These are phyloP conservation scores for Lactarius deliciosus DNA, from an alignment of 768 basidiomycete genomes.

Conservation along the genomic window DNA sequence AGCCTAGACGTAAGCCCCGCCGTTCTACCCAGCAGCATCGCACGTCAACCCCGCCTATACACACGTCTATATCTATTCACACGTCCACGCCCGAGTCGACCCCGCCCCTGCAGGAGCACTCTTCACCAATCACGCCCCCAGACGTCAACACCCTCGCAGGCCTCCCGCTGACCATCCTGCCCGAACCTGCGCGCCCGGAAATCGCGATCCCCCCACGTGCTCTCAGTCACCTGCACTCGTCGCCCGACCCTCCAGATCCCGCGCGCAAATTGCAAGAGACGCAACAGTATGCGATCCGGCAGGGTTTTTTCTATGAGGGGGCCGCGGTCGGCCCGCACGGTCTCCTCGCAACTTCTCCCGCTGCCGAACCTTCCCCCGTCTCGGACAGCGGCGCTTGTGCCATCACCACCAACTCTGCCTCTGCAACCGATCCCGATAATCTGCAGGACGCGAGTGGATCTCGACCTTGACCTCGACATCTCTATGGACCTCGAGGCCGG, in stretches of 20 bases:
- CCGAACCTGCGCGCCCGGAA: too few species aligned
- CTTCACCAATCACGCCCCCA: not conserved
- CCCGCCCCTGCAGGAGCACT: not conserved
- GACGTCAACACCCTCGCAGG: not conserved
- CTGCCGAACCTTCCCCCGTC: not conserved
- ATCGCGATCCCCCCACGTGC: too few species aligned
- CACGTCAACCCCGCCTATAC: not conserved
- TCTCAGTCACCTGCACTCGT: not conserved
- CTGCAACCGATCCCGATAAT: too few species aligned
- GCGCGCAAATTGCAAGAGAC: too few species aligned
- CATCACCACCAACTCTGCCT: not conserved
- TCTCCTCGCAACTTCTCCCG: constrained; percentile 16
- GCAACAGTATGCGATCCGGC: too few species aligned
- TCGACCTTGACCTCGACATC: too few species aligned
- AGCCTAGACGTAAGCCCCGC: not conserved
- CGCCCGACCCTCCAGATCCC: not conserved
- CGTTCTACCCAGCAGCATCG: not conserved
- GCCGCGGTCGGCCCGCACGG: constrained; percentile 21
- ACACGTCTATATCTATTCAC: not conserved
- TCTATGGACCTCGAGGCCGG: too few species aligned
- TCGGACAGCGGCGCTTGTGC: not conserved
- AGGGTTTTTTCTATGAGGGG: constrained; percentile 4
- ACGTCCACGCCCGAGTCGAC: not conserved
- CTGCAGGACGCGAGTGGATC: too few species aligned
- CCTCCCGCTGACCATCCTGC: constrained; percentile 15